phyloP scores from a whole-genome alignment of 1,284 basidiomycete genomes.

The Tylopilus sp. region DNA sequence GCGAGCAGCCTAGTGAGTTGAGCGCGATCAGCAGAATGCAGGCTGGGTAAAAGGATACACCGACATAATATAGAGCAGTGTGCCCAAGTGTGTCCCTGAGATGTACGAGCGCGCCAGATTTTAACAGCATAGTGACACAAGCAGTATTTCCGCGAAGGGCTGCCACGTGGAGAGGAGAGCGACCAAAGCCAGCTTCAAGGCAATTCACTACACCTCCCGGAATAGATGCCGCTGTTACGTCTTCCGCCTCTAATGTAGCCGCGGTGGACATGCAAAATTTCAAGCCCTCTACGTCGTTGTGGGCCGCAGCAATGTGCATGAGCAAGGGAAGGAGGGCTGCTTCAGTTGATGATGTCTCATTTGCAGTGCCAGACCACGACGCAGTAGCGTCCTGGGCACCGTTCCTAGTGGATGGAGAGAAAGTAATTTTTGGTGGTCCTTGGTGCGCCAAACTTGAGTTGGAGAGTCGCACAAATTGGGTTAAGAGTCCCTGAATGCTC shows the following conservation, averaged over 20 bases:
- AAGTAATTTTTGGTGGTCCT: constrained; percentile 40
- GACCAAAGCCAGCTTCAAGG: constrained; percentile 61
- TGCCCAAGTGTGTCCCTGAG: constrained; percentile 73
- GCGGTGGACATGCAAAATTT: constrained; percentile 49
- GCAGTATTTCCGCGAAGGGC: constrained; percentile 60
- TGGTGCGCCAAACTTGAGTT: constrained; percentile 33
- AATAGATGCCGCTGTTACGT: constrained; percentile 33
- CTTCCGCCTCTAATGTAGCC: constrained; percentile 28
- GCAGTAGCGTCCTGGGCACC: constrained; percentile 52
- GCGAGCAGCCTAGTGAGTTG: constrained; percentile 54
- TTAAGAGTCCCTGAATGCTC: constrained; percentile 58
- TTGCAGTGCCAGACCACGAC: constrained; percentile 71
- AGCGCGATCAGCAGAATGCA: not conserved
- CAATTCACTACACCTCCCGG: constrained; percentile 67
- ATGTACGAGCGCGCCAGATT: constrained; percentile 84
- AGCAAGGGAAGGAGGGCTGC: constrained; percentile 68
- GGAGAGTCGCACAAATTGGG: constrained; percentile 64
- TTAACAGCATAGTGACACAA: constrained; percentile 59
- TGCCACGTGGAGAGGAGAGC: constrained; percentile 78
- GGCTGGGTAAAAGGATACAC: constrained; percentile 21
- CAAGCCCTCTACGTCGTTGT: constrained; percentile 59
- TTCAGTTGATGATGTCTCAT: constrained; percentile 64
- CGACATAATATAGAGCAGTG: constrained; percentile 75
- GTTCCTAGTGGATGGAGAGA: constrained; percentile 39
- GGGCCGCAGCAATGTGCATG: constrained; percentile 70